Evolutionary conservation across 2,329 filamentous ascomycete genomes (phyloP), one percentile per base, ranked within the genome.

Genomic region (Blumeria graminis): DNA sequence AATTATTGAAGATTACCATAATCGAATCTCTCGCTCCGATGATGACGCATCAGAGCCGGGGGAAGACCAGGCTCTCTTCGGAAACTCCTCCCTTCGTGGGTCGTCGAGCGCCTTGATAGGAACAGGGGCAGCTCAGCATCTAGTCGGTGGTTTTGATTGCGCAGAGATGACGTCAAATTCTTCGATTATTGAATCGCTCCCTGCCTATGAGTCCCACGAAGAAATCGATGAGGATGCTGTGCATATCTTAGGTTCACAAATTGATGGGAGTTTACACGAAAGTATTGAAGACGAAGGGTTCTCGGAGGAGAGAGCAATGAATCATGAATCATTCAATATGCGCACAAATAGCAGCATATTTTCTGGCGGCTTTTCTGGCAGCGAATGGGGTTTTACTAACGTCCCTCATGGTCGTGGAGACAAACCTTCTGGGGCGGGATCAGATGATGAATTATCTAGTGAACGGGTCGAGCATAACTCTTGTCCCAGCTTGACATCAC

Each of bases 21-120:
- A 76, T 58, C 70, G 74, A 55, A 67, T 35, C 28, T 50, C 50
- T 14, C 50, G 68, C 52, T 73, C 72, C 33, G 69, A 69, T 58
- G 68, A 70, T 43, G 68, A 71, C 61, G 71, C 72, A 60, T 72
- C 74, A 62, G 69, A 65, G 55, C 70, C 79, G 82, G 86, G 86
- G 83, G 86, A 93, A 82, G 86, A 78, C 71, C 80, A 73, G 80
- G 82, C 84, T 78, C 84, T 87, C 83, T 85, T 76, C 82, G 82
- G 71, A 71, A 74, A 76, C 80, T 87, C 79, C 79, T 90, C 82
- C 81, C 82, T 74, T 75, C 81, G 73, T 90, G 86, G 86, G 78
- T 90, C 81, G 82, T 86, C 85, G 86, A 87, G 83, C 84, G 83
- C 78, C 78, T 86, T 77, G 76, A 76, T 69, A 76, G 80, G 74